Base-by-base conservation (phyloP, 129 eudicot genomes). In the Smallanthus sonchifolius region DNA sequence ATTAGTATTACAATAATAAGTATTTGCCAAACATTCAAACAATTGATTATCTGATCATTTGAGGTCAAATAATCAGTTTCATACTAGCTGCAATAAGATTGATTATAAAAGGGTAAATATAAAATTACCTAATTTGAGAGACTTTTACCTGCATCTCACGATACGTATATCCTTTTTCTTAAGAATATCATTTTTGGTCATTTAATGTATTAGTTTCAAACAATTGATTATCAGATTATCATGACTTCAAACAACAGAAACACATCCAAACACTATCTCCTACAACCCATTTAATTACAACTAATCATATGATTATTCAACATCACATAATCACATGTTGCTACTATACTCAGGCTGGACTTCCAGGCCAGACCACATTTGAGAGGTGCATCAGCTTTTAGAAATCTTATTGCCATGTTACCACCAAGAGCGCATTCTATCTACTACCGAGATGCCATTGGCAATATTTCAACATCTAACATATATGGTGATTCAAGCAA, bases 391-490 rank as follows among this genome's bases (percentile, higher is more conserved):
- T 83, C 97, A 15, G 96, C 91, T 60, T 85, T 95, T 67, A 84
- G 87, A 55, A 80, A 76, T 65, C 92, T 95, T 64, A 77, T 95
- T 40, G 97, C 97, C 10, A 88, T 78, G 83, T 81, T 95, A 75
- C 99, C 97, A 5, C 85, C 90, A 68, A 81, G 97, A 69, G 97
- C 97, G 67, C 99, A 91, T 75, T 95, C 99, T 54, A 84, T 95
- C 34, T 95, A 95, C 78, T 95, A 91, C 70, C 82, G 99, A 73
- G 99, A 95, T 75, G 96, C 89, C 44, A 95, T 95, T 67, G 99
- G 99, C 37, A 95, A 95, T 79, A 95, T 95, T 66, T 95, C 99
- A n/a, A 95, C 99, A 3, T 95, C 99, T 65, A 86, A 91, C 77
- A 45, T 95, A 61, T 77, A 84, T 47, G 69, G 86, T 78, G 96